These are phyloP conservation scores for Suillus luteus DNA, from an alignment of 768 basidiomycete genomes.

Conservation along the genomic window DNA sequence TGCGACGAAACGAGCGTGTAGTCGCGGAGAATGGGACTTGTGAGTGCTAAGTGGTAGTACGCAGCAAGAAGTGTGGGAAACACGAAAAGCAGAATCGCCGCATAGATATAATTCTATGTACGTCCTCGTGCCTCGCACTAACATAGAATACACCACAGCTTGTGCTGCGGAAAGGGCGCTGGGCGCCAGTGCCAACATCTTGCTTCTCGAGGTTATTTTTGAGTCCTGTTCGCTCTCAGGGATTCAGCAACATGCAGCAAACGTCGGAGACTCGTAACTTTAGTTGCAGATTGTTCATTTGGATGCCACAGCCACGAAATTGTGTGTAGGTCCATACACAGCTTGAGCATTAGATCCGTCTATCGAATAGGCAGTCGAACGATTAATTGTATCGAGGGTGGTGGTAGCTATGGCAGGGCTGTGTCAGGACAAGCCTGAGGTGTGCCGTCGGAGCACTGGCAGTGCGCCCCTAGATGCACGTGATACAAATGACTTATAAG, in stretches of 20 bases:
- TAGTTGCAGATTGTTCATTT: too few species aligned
- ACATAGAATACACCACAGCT: background rate
- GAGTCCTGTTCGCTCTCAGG: background rate
- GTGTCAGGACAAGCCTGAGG: background rate
- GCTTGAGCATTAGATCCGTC: background rate
- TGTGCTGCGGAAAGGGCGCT: background rate
- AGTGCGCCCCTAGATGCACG: constrained; percentile 1
- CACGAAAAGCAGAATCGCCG: too few species aligned
- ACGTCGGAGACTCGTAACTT: too few species aligned
- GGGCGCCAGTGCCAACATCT: background rate
- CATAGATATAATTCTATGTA: too few species aligned
- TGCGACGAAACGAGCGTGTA: too few species aligned
- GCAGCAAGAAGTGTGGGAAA: too few species aligned
- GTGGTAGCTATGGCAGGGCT: background rate
- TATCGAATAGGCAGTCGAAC: background rate
- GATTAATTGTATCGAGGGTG: background rate
- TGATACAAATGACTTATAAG: constrained; percentile 1
- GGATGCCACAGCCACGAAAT: background rate
- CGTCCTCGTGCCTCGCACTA: too few species aligned
- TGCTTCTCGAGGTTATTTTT: background rate
- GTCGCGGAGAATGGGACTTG: too few species aligned
- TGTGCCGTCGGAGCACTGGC: background rate
- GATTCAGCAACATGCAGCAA: too few species aligned
- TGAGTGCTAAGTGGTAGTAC: too few species aligned
- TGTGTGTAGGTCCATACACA: background rate